These are phyloP conservation scores for Volvariella surrecta DNA, from an alignment of 1,284 basidiomycete species.

Conservation along the genomic window DNA sequence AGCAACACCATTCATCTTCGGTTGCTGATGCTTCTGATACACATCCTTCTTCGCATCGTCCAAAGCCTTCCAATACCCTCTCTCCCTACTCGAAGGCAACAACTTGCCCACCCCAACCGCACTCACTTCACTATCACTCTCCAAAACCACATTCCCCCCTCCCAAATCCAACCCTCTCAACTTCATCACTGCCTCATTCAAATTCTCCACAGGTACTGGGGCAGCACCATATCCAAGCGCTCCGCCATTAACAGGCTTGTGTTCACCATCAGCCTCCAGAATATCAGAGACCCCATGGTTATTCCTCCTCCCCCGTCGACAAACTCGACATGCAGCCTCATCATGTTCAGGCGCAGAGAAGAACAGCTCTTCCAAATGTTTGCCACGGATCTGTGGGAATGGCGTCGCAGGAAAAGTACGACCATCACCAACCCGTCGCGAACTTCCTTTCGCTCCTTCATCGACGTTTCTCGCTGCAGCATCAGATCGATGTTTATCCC, in stretches of 20 bases:
- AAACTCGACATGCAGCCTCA: constrained; percentile 55
- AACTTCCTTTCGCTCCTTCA: too few relatives aligned
- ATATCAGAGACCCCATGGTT: constrained; percentile 9
- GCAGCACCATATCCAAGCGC: too few relatives aligned
- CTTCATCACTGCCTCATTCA: too few relatives aligned
- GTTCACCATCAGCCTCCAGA: not conserved
- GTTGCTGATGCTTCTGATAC: constrained; percentile 1
- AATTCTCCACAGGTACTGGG: too few relatives aligned
- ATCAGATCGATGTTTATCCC: too few relatives aligned
- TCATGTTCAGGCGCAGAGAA: constrained; percentile 73
- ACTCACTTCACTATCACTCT: too few relatives aligned
- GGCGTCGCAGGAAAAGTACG: constrained; percentile 28
- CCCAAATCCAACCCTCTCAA: too few relatives aligned
- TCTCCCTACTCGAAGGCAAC: constrained; percentile 17
- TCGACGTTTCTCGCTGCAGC: too few relatives aligned
- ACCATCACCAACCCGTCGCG: too few relatives aligned
- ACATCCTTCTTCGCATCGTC: constrained; percentile 7
- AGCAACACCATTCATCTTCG: not conserved
- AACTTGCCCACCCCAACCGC: constrained; percentile 8
- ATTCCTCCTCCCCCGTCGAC: constrained; percentile 32
- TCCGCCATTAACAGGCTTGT: too few relatives aligned
- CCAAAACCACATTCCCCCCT: too few relatives aligned
- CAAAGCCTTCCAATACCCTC: not conserved
- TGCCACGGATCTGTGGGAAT: constrained; percentile 76
- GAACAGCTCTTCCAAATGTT: constrained; percentile 69